phyloP scores from a whole-genome alignment of 1,284 basidiomycete species.

The Trametes versicolor region DNA sequence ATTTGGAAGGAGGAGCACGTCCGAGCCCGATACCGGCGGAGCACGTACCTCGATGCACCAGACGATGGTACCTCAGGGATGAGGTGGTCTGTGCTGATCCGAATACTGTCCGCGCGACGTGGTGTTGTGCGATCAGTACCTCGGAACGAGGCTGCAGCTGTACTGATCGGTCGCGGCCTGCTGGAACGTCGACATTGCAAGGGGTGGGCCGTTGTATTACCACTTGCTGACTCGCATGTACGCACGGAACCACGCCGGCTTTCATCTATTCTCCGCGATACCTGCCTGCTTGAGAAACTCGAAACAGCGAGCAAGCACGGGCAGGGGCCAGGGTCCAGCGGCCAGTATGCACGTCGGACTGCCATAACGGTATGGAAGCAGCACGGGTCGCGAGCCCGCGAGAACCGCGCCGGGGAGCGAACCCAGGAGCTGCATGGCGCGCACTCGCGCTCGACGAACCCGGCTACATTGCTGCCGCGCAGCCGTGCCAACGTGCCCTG shows the following conservation, averaged over 20 bases:
- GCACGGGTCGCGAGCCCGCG: conserved; percentile 2
- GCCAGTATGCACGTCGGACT: neutral
- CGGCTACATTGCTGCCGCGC: conserved; percentile 16
- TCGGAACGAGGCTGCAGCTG: conserved; percentile 25
- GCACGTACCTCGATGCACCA: neutral
- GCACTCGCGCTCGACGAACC: neutral
- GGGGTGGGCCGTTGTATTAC: neutral
- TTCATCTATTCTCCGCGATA: neutral
- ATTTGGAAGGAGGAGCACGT: neutral
- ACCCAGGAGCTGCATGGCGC: neutral
- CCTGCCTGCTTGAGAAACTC: too few relatives aligned
- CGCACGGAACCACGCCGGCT: neutral
- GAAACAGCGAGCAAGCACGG: neutral
- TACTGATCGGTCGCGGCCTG: neutral
- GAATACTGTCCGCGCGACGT: conserved; percentile 2
- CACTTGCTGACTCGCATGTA: neutral
- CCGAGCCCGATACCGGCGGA: conserved; percentile 17
- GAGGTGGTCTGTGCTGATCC: conserved; percentile 2
- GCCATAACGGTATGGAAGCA: neutral
- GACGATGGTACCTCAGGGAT: neutral
- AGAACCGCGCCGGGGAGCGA: conserved; percentile 4
- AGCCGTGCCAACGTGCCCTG: conserved; percentile 6
- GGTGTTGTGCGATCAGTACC: conserved; percentile 10
- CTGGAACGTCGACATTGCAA: neutral
- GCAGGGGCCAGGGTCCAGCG: neutral